Conservation (phyloP, 2,329 filamentous ascomycete species). For the Pseudomassariella vexata region DNA sequence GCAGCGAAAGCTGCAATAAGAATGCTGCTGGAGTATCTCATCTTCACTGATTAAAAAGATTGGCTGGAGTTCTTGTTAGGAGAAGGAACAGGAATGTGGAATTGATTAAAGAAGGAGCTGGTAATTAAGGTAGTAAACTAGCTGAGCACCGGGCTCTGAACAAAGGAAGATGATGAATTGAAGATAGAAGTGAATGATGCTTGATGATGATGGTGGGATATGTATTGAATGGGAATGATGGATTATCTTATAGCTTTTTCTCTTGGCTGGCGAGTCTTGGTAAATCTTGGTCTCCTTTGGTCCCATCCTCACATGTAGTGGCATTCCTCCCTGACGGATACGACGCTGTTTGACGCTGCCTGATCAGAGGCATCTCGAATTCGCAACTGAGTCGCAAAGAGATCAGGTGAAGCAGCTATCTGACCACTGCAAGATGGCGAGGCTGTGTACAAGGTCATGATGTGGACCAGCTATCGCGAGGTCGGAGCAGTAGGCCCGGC, state of each 20-base stretch:
- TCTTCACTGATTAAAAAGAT: constrained; percentile 6
- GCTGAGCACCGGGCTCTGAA: constrained; percentile 8
- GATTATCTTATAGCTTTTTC: constrained; percentile 3
- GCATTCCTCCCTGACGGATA: not conserved
- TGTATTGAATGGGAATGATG: constrained; percentile 1
- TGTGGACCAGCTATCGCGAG: too few relatives aligned
- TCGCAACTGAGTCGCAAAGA: not conserved
- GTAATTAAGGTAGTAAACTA: constrained; percentile 5
- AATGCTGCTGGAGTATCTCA: constrained; percentile 8
- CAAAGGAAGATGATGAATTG: constrained; percentile 5
- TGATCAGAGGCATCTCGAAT: constrained; percentile 2
- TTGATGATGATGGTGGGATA: constrained; percentile 6
- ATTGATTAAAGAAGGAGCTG: constrained; percentile 2
- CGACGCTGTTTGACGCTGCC: constrained; percentile 4
- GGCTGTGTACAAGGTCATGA: too few relatives aligned
- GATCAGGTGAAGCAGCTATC: constrained; percentile 7
- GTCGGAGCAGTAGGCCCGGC: too few relatives aligned
- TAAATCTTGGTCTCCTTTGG: constrained; percentile 6
- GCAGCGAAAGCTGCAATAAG: constrained; percentile 10
- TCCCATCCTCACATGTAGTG: not conserved
- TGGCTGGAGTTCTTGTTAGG: not conserved
- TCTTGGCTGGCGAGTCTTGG: constrained; percentile 7
- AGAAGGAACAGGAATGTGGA: not conserved
- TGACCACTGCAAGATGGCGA: too few relatives aligned
- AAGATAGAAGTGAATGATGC: constrained; percentile 5